A percentile compares a stretch with the other conserved stretches of the same genome.
Evolutionary conservation across 805 yeast species (phyloP).

Genomic region (Candida coquimbonensis): DNA sequence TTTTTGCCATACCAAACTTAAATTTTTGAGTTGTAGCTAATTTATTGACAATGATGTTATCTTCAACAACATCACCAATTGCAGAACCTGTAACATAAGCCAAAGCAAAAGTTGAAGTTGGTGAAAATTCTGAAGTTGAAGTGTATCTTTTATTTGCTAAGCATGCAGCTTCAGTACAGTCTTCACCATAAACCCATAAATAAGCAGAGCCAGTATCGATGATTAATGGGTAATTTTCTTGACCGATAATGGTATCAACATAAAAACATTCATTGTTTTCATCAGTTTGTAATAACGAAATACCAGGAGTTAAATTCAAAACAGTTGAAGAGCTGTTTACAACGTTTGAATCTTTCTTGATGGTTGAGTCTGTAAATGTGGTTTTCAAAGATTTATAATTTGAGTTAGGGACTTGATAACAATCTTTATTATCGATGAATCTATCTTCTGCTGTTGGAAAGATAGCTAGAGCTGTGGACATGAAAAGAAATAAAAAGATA

Average conservation of each 20-base stretch:
- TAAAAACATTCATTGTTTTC: constrained; percentile 29
- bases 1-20: constrained; percentile 45
- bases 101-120: constrained; percentile 35
- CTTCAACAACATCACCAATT: constrained; percentile 39
- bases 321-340: constrained; percentile 12
- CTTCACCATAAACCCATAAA: constrained; percentile 52
- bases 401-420: constrained; percentile 1
- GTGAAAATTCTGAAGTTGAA: constrained; percentile 10
- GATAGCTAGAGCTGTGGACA: neutral
- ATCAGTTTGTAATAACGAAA: constrained; percentile 23
- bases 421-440: neutral
- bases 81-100: constrained; percentile 50
- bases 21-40: constrained; percentile 31
- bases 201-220: constrained; percentile 63
- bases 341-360: neutral
- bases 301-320: constrained; percentile 23
- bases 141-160: constrained; percentile 23
- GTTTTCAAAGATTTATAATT: neutral
- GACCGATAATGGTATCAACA: constrained; percentile 32
- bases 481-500: neutral
- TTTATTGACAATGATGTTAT: constrained; percentile 26
- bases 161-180: constrained; percentile 43
- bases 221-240: constrained; percentile 41
- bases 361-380: neutral
- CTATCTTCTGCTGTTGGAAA: constrained; percentile 3